These are phyloP conservation scores for Hanseniaspora clermontiae DNA, from an alignment of 805 yeast genomes.

Conservation along the genomic window DNA sequence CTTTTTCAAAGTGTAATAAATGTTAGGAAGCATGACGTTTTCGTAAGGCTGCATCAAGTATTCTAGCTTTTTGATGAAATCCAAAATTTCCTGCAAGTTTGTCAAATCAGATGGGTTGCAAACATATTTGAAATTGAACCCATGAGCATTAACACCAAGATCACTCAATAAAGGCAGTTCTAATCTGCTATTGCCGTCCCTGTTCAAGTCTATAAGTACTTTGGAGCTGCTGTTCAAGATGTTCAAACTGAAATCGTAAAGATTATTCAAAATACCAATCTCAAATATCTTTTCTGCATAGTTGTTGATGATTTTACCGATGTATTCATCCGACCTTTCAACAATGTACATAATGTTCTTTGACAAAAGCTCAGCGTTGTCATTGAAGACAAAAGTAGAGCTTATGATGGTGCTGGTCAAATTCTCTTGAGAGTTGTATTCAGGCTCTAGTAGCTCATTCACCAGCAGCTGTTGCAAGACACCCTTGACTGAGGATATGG, in stretches of 20 bases:
- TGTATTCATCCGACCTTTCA: conserved; percentile 21
- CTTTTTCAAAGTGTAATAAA: conserved; percentile 38
- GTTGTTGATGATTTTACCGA: conserved; percentile 28
- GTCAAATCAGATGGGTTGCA: conserved; percentile 28
- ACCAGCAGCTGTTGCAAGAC: conserved; percentile 44
- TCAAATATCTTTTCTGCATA: conserved; percentile 34
- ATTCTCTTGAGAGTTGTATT: conserved; percentile 1
- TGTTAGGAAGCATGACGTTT: conserved; percentile 41
- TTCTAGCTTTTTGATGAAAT: conserved; percentile 56
- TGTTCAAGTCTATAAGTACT: background rate
- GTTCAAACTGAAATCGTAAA: conserved; percentile 1
- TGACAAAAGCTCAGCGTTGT: conserved; percentile 25
- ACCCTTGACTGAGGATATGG: conserved; percentile 49
- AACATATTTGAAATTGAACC: conserved; percentile 19
- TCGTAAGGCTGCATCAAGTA: conserved; percentile 51
- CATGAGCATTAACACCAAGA: background rate
- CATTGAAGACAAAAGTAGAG: conserved; percentile 31
- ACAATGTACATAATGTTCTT: conserved; percentile 22
- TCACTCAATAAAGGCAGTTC: background rate
- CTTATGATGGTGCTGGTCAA: conserved; percentile 19
- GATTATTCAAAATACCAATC: conserved; percentile 17
- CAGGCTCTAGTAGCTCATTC: conserved; percentile 22
- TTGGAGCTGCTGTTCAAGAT: background rate
- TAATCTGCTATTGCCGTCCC: background rate
- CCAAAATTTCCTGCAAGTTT: conserved; percentile 29